These are phyloP conservation scores for Coemansia sp. DNA, from an alignment of 192 early-diverging fungal genomes.

Conservation along the genomic window DNA sequence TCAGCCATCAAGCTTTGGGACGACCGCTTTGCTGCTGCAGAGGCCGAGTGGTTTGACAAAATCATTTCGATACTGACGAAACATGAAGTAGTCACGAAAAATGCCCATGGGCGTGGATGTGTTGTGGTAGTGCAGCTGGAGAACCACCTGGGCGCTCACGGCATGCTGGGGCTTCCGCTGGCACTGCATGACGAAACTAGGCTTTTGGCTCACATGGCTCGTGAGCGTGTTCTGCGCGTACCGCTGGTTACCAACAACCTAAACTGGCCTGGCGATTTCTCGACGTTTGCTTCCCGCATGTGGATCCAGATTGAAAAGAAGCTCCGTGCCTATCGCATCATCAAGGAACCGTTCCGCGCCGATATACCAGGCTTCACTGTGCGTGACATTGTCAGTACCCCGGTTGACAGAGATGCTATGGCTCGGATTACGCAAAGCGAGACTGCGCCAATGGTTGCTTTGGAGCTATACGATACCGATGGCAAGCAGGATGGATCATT, in stretches of 20 bases:
- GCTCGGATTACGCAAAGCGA: conserved; percentile 28
- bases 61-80: conserved; percentile 73
- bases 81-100: conserved; percentile 74
- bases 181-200: conserved; percentile 82
- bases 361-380: conserved; percentile 39
- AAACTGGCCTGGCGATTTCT: conserved; percentile 38
- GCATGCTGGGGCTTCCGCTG: conserved; percentile 61
- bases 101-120: conserved; percentile 59
- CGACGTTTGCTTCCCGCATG: conserved; percentile 16
- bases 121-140: conserved; percentile 81
- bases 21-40: conserved; percentile 64
- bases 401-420: conserved; percentile 22
- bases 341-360: conserved; percentile 25
- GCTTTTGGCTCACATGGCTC: conserved; percentile 69
- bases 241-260: conserved; percentile 86
- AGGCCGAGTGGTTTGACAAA: conserved; percentile 72
- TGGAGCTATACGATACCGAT: conserved; percentile 19
- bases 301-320: conserved; percentile 29
- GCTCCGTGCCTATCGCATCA: conserved; percentile 30
- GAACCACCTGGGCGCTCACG: conserved; percentile 70
- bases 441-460: conserved; percentile 43
- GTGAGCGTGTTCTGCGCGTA: conserved; percentile 72
- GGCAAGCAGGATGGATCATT: background rate
- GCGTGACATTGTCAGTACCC: conserved; percentile 21
- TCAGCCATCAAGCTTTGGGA: conserved; percentile 72